phyloP scores from a whole-genome alignment of 192 early-diverging fungal genomes.

The Coemansia aciculifera region DNA sequence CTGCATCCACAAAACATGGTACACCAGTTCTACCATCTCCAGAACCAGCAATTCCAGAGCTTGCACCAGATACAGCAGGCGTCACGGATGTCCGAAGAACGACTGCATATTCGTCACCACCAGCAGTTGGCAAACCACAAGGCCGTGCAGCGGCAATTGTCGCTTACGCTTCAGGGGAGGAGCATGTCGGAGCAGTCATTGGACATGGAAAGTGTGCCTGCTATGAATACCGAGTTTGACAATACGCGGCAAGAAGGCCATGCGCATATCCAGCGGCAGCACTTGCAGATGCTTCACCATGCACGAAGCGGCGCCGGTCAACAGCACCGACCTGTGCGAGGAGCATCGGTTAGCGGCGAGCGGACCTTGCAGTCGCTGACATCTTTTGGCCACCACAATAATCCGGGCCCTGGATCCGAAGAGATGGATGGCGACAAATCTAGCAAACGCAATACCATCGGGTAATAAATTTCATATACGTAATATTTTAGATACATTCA shows the following conservation, averaged over 20 bases:
- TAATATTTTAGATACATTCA: neutral
- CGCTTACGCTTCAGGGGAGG: slow-evolving; percentile 3
- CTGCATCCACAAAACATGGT: slow-evolving; percentile 27
- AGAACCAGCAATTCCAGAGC: slow-evolving; percentile 46
- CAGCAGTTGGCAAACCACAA: neutral
- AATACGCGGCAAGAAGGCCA: neutral
- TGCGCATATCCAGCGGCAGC: neutral
- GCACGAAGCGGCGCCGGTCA: neutral
- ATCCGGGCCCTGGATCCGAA: neutral
- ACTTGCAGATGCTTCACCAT: neutral
- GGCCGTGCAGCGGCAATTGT: slow-evolving; percentile 3
- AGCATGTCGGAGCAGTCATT: slow-evolving; percentile 8
- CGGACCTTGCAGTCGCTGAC: neutral
- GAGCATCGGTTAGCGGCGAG: neutral
- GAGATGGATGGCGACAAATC: neutral
- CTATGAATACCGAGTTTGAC: neutral
- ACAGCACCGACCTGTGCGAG: neutral
- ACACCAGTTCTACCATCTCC: slow-evolving; percentile 40
- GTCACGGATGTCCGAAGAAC: slow-evolving; percentile 25
- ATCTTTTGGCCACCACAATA: neutral
- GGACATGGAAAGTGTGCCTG: neutral
- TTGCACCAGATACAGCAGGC: slow-evolving; percentile 31
- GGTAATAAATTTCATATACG: neutral
- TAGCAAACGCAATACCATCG: slow-evolving; percentile 36
- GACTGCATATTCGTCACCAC: neutral